A percentile compares a stretch with the other conserved stretches of the same genome.
phyloP scores from a whole-genome alignment of 108 stramenopile species.

The Cylindrotheca closterium region DNA sequence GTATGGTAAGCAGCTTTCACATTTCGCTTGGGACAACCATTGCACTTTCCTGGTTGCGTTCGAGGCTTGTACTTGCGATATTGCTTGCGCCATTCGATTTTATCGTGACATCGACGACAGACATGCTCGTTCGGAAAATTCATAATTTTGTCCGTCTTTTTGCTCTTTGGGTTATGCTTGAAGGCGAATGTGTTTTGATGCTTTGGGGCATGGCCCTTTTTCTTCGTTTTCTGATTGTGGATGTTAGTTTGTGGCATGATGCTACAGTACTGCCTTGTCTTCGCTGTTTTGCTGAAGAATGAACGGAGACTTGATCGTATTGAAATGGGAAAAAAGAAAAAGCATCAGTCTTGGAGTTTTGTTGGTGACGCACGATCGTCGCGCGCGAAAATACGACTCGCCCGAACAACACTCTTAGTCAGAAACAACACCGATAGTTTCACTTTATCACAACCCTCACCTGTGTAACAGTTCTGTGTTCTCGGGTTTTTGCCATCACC shows the following conservation, averaged over 20 bases:
- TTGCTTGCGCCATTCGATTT: conserved; percentile 92
- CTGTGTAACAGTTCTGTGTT: too few species aligned
- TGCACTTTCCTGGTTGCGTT: conserved; percentile 81
- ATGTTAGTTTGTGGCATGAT: neutral
- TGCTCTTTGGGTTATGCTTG: conserved; percentile 93
- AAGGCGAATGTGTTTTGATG: conserved; percentile 95
- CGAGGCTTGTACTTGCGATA: conserved; percentile 92
- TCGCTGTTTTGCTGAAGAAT: too few species aligned
- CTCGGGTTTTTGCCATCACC: too few species aligned
- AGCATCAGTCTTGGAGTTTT: too few species aligned
- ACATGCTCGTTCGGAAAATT: conserved; percentile 83
- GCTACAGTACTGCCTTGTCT: too few species aligned
- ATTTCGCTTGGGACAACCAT: conserved; percentile 59
- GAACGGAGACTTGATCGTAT: too few species aligned
- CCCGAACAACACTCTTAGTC: too few species aligned
- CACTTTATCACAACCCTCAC: too few species aligned
- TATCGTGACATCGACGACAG: conserved; percentile 88
- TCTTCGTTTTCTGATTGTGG: conserved; percentile 51
- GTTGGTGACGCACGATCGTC: too few species aligned
- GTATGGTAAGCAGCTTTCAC: conserved; percentile 86
- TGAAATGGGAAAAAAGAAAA: too few species aligned
- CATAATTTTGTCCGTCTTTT: conserved; percentile 88
- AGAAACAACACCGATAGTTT: too few species aligned
- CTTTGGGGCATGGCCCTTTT: conserved; percentile 77
- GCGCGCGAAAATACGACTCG: too few species aligned